Evolutionary conservation across 2,329 filamentous ascomycete genomes (phyloP), one percentile per base, ranked within the genome.

Genomic region (Trichocomaceae sp.): DNA sequence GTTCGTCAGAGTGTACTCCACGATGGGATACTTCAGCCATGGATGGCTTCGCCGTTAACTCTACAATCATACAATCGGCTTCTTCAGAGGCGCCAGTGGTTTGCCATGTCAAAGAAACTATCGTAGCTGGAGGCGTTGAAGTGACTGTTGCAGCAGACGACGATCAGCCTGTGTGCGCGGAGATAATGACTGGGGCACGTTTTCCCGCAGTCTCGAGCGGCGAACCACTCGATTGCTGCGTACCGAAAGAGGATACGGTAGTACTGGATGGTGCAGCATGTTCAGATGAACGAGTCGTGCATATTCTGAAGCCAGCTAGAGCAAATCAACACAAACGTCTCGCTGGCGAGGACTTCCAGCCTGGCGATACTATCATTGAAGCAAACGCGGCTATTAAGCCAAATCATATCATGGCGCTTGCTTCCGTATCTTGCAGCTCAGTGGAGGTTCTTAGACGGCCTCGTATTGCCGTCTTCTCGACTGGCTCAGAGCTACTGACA

Each of bases 131-230:
- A 2, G 60, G 63, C 35, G 33, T 41, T 15, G 54, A 57, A 9
- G 19, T 60, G 29, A 46, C 26, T 7, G 37, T 59, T 15, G 12
- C 45, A 10, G n/a, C 47, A 17, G 13, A 19, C 9, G 39, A 26
- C 3, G 53, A 54, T 2, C 17, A 50, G 2, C 54, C 54, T 26
- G 53, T 58, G 12, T 68, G 65, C 42, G 59, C 65, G 22, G 63
- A 68, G 53, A 66, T 69, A 33, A 68, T 67, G 64, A 68, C 64
- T 3, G 66, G 66, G 12, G 65, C 63, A 2, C 57, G 55, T 6
- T 69, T 69, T 48, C 65, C 66, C 55, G 13, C 59, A 55, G 46
- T 46, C 2, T 8, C 29, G 9, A 19, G 20, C 5, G 20, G 42
- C 1, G 19, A 50, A 12, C 23, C 39, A 20, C 55, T 62, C 22